These are phyloP conservation scores for Penicillium paneum DNA, from an alignment of 2,329 filamentous ascomycete species.

Conservation along the genomic window DNA sequence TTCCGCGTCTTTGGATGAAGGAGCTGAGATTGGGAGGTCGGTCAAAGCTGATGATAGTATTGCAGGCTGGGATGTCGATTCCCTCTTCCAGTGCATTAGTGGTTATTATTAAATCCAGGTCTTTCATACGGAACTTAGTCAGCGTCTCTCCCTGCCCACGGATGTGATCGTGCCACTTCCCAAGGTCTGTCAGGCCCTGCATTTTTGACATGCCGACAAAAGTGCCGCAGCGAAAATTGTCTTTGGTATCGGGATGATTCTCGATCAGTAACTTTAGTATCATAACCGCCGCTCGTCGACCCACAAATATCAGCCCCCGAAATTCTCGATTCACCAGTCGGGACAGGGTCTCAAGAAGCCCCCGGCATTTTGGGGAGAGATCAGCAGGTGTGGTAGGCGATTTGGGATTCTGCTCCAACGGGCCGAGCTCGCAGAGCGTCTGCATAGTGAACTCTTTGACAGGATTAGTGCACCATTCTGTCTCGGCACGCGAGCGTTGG, in stretches of 20 bases:
- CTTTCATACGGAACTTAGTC: background rate
- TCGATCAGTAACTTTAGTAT: background rate
- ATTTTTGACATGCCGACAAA: background rate
- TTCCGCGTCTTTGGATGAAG: slow-evolving; percentile 2
- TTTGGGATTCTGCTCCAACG: background rate
- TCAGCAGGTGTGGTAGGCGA: background rate
- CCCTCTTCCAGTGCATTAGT: slow-evolving; percentile 7
- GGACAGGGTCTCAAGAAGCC: background rate
- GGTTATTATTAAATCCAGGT: slow-evolving; percentile 1
- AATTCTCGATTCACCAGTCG: background rate
- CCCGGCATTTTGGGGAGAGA: background rate
- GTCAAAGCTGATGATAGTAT: slow-evolving; percentile 5
- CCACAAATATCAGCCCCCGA: background rate
- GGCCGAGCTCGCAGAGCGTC: background rate
- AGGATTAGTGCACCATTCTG: background rate
- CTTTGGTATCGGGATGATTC: background rate
- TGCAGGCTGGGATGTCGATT: slow-evolving; percentile 5
- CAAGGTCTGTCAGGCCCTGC: background rate
- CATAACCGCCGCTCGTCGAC: background rate
- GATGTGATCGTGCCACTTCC: background rate
- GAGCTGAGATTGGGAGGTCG: background rate
- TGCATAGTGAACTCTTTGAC: background rate
- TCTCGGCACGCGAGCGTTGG: background rate
- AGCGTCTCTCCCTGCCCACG: background rate
- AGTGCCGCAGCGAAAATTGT: background rate